A percentile compares a stretch with the other conserved stretches of the same genome.
Conservation (phyloP, 2,329 filamentous ascomycete genomes). For the Fusarium liriodendri region DNA sequence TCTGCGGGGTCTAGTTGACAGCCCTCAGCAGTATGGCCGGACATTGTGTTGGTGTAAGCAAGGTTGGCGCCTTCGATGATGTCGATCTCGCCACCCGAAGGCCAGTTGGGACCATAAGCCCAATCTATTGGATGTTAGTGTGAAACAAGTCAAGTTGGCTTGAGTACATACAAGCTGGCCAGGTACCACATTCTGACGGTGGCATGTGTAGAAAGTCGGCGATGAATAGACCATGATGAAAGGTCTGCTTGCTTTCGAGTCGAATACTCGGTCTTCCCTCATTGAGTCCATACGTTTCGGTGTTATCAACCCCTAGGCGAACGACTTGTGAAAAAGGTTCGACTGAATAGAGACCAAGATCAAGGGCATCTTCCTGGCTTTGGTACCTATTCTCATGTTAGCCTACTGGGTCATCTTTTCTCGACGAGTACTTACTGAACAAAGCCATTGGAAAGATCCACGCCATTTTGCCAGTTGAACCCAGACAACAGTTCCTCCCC, state of each 20-base stretch:
- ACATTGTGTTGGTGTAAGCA: conserved; percentile 69
- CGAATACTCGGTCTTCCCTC: conserved; percentile 71
- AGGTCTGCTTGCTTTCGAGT: conserved; percentile 72
- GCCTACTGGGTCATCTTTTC: conserved; percentile 16
- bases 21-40: conserved; percentile 65
- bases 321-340: conserved; percentile 55
- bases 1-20: conserved; percentile 44
- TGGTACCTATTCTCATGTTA: conserved; percentile 54
- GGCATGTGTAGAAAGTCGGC: conserved; percentile 82
- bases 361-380: conserved; percentile 52
- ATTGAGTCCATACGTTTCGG: conserved; percentile 50
- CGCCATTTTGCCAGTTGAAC: conserved; percentile 62
- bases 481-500: conserved; percentile 57
- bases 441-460: conserved; percentile 75
- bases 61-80: conserved; percentile 78
- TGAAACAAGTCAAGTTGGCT: background rate
- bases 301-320: conserved; percentile 59
- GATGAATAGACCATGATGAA: conserved; percentile 75
- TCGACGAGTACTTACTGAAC: conserved; percentile 65
- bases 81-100: conserved; percentile 72
- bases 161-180: conserved; percentile 72
- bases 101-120: conserved; percentile 70
- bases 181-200: conserved; percentile 74
- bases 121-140: conserved; percentile 54
- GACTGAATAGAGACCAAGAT: conserved; percentile 55